These are phyloP conservation scores for Cyclostephanos tholiformis DNA, from an alignment of 108 stramenopile species.

Conservation along the genomic window DNA sequence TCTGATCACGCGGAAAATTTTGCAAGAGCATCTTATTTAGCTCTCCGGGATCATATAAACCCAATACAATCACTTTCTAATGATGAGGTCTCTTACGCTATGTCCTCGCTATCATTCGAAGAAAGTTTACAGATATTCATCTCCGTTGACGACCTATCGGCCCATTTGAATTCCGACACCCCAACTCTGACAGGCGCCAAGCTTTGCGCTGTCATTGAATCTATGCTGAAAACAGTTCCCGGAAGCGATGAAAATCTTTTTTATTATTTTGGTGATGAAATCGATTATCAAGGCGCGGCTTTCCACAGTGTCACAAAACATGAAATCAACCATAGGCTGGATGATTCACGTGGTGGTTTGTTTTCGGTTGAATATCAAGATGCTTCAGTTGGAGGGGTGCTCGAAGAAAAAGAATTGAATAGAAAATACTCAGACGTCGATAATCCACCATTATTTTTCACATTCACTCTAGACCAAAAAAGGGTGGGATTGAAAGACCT, in stretches of 20 bases:
- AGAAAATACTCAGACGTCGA: conserved; percentile 7
- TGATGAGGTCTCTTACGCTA: conserved; percentile 28
- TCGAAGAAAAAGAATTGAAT: background rate
- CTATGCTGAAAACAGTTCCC: conserved; percentile 56
- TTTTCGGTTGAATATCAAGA: background rate
- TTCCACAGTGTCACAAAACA: background rate
- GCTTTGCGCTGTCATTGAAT: conserved; percentile 48
- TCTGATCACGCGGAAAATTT: conserved; percentile 55
- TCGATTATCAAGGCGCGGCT: conserved; percentile 4
- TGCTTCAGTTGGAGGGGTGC: background rate
- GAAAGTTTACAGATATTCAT: conserved; percentile 26
- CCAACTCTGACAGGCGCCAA: conserved; percentile 45
- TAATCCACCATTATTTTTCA: conserved; percentile 58
- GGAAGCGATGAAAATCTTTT: conserved; percentile 53
- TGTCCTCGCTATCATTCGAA: conserved; percentile 28
- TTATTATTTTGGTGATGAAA: conserved; percentile 48
- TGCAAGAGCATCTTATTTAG: conserved; percentile 61
- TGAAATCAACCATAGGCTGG: background rate
- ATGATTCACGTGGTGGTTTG: background rate
- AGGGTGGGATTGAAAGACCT: conserved; percentile 39
- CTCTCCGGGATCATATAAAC: conserved; percentile 41
- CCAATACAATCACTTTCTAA: conserved; percentile 23
- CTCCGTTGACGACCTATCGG: conserved; percentile 35
- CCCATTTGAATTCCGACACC: conserved; percentile 21
- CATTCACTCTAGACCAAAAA: conserved; percentile 54